A percentile compares a stretch with the other conserved stretches of the same genome.
phyloP scores from a whole-genome alignment of 2,329 filamentous ascomycete species.

The Exophiala sp. region DNA sequence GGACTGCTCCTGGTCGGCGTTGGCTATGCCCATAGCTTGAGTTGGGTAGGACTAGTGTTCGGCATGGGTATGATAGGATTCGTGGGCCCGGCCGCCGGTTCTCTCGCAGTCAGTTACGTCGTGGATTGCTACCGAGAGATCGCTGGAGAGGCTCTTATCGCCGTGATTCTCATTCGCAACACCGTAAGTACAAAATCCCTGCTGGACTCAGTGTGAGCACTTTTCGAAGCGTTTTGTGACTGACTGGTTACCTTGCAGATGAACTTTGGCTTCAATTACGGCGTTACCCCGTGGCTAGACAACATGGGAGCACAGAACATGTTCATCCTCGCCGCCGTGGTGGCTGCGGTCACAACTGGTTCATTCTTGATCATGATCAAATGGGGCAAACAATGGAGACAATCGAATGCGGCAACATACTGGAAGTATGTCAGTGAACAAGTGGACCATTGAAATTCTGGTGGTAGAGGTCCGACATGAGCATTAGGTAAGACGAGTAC shows the following conservation, averaged over 20 bases:
- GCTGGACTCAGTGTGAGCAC: too few relatives aligned
- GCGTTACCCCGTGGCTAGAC: background rate
- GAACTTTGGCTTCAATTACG: constrained; percentile 3
- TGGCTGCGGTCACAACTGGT: background rate
- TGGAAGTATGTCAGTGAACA: background rate
- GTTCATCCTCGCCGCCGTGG: background rate
- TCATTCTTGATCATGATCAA: background rate
- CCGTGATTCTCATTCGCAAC: constrained; percentile 1
- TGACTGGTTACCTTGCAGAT: background rate
- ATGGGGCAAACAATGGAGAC: background rate
- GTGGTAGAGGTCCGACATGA: too few relatives aligned
- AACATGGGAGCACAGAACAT: background rate
- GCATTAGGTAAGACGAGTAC: too few relatives aligned
- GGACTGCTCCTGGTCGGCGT: background rate
- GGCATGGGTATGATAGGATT: constrained; percentile 1
- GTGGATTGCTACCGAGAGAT: background rate
- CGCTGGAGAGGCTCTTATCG: background rate
- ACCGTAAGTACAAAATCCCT: background rate
- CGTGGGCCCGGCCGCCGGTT: background rate
- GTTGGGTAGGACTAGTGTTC: background rate
- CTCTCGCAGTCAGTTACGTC: background rate
- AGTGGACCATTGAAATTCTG: too few relatives aligned
- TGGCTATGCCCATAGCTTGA: background rate
- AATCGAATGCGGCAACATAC: background rate
- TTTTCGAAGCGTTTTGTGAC: background rate